These are phyloP conservation scores for Podila epigama DNA, from an alignment of 192 early-diverging fungal genomes.

Conservation along the genomic window DNA sequence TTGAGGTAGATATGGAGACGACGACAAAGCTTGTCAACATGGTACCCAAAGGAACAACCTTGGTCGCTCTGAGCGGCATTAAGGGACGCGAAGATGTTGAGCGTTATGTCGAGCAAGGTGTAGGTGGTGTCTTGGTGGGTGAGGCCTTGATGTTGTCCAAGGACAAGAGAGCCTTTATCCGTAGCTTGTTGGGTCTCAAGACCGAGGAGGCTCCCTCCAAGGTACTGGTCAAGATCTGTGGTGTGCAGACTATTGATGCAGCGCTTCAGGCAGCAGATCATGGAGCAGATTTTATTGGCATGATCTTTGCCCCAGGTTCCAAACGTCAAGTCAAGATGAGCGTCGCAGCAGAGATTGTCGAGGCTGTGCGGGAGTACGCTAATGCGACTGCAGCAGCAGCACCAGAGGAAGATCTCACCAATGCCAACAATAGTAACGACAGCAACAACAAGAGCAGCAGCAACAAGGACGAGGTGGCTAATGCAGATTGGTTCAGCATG, in stretches of 20 bases:
- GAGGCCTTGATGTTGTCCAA: conserved; percentile 92
- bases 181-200: conserved; percentile 63
- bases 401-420: background rate
- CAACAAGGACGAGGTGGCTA: conserved; percentile 9
- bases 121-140: conserved; percentile 88
- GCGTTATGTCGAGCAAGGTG: conserved; percentile 78
- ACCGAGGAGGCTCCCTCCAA: conserved; percentile 24
- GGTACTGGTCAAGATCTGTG: conserved; percentile 92
- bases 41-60: conserved; percentile 75
- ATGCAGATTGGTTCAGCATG: conserved; percentile 59
- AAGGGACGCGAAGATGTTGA: conserved; percentile 81
- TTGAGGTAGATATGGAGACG: conserved; percentile 91
- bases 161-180: conserved; percentile 80
- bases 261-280: conserved; percentile 76
- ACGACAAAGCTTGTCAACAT: conserved; percentile 80
- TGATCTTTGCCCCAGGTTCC: conserved; percentile 89
- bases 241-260: conserved; percentile 82
- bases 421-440: background rate
- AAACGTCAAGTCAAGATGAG: conserved; percentile 77
- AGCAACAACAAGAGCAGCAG: no score
- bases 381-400: conserved; percentile 30
- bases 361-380: conserved; percentile 60
- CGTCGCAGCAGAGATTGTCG: conserved; percentile 75
- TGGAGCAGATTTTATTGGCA: conserved; percentile 91
- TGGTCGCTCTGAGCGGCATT: conserved; percentile 95